These are phyloP conservation scores for Orbilia brochopaga DNA, from an alignment of 2,329 filamentous ascomycete species.

Conservation along the genomic window DNA sequence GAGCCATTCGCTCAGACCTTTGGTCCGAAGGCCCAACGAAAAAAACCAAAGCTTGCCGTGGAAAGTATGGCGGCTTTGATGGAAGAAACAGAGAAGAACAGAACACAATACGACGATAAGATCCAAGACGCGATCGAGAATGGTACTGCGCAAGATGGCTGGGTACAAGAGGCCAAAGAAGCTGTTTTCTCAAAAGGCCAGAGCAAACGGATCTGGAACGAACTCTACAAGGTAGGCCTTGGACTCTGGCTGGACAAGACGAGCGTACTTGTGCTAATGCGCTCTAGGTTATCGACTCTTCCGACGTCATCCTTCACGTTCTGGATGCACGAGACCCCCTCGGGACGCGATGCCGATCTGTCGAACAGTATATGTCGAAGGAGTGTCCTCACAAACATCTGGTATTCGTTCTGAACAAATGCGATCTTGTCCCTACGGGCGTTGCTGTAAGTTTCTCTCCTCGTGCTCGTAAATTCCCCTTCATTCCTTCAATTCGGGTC, in stretches of 20 bases:
- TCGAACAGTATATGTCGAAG: constrained; percentile 90
- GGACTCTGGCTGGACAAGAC: neutral
- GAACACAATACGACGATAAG: constrained; percentile 80
- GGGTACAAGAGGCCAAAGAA: constrained; percentile 71
- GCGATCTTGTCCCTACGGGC: constrained; percentile 87
- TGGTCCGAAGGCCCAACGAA: constrained; percentile 89
- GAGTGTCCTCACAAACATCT: constrained; percentile 97
- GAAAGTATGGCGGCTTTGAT: constrained; percentile 82
- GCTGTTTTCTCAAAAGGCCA: constrained; percentile 94
- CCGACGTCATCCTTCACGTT: constrained; percentile 94
- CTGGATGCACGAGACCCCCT: constrained; percentile 87
- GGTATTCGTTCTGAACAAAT: constrained; percentile 87
- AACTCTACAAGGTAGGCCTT: constrained; percentile 65
- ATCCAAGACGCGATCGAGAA: constrained; percentile 57
- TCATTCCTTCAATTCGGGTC: constrained; percentile 51
- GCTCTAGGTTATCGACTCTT: constrained; percentile 82
- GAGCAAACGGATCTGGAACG: constrained; percentile 96
- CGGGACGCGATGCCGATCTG: constrained; percentile 85
- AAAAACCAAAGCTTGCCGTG: constrained; percentile 86
- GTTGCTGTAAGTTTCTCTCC: constrained; percentile 80
- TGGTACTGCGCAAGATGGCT: constrained; percentile 58
- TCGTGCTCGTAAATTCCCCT: constrained; percentile 22
- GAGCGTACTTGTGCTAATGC: constrained; percentile 55
- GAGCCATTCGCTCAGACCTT: constrained; percentile 87
- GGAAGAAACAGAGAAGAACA: constrained; percentile 76